Percentiles rank a stretch among this genome's conserved stretches.
phyloP scores from a whole-genome alignment of 352 stramenopile species.

The Pythium volutum region DNA sequence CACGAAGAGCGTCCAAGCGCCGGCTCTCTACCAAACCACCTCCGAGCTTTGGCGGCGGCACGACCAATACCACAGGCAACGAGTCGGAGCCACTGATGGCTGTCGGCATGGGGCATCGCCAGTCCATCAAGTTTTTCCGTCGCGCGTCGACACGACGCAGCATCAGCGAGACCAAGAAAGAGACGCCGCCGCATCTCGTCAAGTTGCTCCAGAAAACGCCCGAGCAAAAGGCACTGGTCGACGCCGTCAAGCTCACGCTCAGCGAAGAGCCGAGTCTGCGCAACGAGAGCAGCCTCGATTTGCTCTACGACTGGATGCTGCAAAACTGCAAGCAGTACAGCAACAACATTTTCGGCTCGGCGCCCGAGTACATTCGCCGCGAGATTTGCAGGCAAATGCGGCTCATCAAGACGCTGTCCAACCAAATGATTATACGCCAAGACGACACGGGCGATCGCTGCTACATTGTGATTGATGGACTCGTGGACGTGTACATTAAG shows the following conservation, averaged over 20 bases:
- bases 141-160: constrained; percentile 12
- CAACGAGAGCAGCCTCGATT: constrained; percentile 63
- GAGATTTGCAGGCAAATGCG: constrained; percentile 79
- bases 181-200: constrained; percentile 46
- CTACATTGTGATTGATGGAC: constrained; percentile 76
- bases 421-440: constrained; percentile 62
- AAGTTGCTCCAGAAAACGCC: constrained; percentile 56
- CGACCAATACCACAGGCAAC: not conserved
- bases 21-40: constrained; percentile 5
- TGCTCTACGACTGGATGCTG: constrained; percentile 80
- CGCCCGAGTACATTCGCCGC: constrained; percentile 71
- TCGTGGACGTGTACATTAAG: constrained; percentile 71
- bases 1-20: not conserved
- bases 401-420: constrained; percentile 52
- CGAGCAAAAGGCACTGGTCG: constrained; percentile 49
- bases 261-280: constrained; percentile 43
- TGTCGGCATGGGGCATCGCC: not conserved
- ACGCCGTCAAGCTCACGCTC: constrained; percentile 51
- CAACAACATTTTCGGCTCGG: constrained; percentile 78
- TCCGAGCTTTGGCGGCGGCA: not conserved
- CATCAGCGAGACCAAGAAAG: constrained; percentile 16
- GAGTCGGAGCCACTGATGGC: not conserved
- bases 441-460: constrained; percentile 69
- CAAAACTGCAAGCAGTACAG: constrained; percentile 79
- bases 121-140: constrained; percentile 16